Base-by-base conservation (phyloP, 164 flowering plant genomes). In the Piper longum region DNA sequence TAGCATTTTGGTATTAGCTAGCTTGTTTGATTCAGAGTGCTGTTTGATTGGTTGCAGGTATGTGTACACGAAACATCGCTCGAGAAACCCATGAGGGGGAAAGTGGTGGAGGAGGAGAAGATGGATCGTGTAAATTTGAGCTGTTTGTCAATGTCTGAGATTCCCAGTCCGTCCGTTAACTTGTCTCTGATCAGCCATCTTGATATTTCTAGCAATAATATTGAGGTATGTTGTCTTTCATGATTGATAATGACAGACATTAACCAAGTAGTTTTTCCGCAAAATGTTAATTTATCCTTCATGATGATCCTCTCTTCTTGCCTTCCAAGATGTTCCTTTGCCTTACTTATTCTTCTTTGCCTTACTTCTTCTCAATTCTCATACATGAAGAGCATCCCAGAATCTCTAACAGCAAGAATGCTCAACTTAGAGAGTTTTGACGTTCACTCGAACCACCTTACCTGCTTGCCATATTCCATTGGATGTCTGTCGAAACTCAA, bases 401-500 rank as follows among this genome's bases (percentile, higher is more conserved):
- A 92, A 66, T 88, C 96, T 0, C 66, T 89, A 61, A 82, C 80
- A 36, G 96, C 98, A 14, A 82, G 98, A 70, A 55, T 92, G 71
- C 80, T 92, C 18, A 92, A 89, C 56, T 66, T 88, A 77, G 79
- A 79, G 67, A 74, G 67, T 48, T 71, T 92, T 64, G 96, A 89
- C 59, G 81, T 89, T 61, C 96, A 80, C 71, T 92, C 98, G 19
- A 92, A 92, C 73, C 93, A 86, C 77, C 82, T 92, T 0, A 83
- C 73, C 66, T 55, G 71, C 9, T 85, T 92, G 5, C 98, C 96
- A 2, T 86, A 92, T 67, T 92, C 98, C 16, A 83, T 89, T 11
- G 98, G 98, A 0, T 92, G 98, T 66, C 67, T 92, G 16, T 85
- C 89, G 0, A 92, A 89, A 75, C 89, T 92, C 70, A 92, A 83